Conservation (phyloP, 805 yeast genomes). For the Kuraishia capsulata region DNA sequence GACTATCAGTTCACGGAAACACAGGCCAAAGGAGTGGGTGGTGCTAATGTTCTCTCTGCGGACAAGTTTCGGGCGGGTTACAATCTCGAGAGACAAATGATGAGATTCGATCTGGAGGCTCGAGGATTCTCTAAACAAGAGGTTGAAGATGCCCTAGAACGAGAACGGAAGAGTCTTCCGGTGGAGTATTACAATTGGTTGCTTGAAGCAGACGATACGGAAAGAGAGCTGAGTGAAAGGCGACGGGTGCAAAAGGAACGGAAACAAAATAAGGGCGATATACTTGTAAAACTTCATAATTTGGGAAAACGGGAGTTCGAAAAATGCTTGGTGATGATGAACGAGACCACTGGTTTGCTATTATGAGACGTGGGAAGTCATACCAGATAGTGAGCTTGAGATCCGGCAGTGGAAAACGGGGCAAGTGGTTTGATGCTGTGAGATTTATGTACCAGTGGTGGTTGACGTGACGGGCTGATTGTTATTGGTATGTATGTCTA, state of each 20-base stretch:
- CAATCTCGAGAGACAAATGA: not conserved
- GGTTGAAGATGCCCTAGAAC: not conserved
- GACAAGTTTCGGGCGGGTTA: not conserved
- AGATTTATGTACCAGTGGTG: too few relatives aligned
- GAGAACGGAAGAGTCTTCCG: slow-evolving; percentile 6
- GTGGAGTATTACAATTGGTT: slow-evolving; percentile 4
- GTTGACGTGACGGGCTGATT: too few relatives aligned
- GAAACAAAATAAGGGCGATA: too few relatives aligned
- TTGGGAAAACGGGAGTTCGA: not conserved
- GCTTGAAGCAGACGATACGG: not conserved
- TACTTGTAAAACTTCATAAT: not conserved
- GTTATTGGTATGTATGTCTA: too few relatives aligned
- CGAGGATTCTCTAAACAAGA: not conserved
- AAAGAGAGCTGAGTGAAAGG: not conserved
- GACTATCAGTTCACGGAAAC: not conserved
- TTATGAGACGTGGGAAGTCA: too few relatives aligned
- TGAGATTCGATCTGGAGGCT: not conserved
- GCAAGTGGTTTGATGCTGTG: too few relatives aligned
- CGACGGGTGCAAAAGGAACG: not conserved
- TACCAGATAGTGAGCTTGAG: too few relatives aligned
- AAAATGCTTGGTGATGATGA: slow-evolving; percentile 2
- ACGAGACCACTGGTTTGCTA: slow-evolving; percentile 1
- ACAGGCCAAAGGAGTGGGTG: not conserved
- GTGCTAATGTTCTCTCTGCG: not conserved
- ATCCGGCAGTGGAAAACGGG: too few relatives aligned